Conservation (phyloP, 176 grass and related monocot genomes). For the Rhynchospora breviuscula region DNA sequence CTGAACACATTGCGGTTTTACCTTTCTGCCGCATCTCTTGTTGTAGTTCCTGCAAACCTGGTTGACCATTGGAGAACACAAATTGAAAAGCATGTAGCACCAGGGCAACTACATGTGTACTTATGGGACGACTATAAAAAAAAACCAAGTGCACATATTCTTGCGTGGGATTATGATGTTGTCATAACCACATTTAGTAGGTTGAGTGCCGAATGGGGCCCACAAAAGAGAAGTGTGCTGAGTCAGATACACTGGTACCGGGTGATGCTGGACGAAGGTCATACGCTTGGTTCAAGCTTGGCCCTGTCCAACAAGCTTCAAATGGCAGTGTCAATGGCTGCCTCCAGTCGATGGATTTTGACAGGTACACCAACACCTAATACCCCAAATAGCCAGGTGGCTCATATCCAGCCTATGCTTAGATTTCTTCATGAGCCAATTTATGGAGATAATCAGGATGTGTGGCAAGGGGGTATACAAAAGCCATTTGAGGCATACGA, state of each 20-base stretch:
- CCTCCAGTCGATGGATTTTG: conserved; percentile 93
- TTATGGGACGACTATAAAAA: conserved; percentile 60
- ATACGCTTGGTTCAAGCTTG: conserved; percentile 90
- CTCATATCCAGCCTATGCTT: conserved; percentile 91
- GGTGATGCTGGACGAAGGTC: conserved; percentile 95
- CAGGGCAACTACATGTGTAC: conserved; percentile 54
- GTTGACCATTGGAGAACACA: conserved; percentile 95
- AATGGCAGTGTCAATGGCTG: conserved; percentile 87
- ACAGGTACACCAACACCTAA: conserved; percentile 96
- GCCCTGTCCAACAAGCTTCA: conserved; percentile 88
- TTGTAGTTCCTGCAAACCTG: conserved; percentile 92
- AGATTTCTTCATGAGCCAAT: conserved; percentile 91
- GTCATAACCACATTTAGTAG: conserved; percentile 88
- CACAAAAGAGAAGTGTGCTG: conserved; percentile 68
- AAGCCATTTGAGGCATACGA: conserved; percentile 78
- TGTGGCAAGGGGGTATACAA: conserved; percentile 72
- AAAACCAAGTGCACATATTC: conserved; percentile 57
- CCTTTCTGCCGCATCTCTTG: conserved; percentile 84
- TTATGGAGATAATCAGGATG: conserved; percentile 80
- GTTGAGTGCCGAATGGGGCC: conserved; percentile 87
- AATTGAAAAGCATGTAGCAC: conserved; percentile 70
- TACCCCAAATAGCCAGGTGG: conserved; percentile 87
- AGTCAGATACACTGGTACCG: conserved; percentile 95
- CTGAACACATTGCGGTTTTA: conserved; percentile 56
- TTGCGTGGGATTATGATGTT: conserved; percentile 97